Evolutionary conservation across 805 yeast genomes (phyloP).

Genomic region (Ogataea ramenticola): DNA sequence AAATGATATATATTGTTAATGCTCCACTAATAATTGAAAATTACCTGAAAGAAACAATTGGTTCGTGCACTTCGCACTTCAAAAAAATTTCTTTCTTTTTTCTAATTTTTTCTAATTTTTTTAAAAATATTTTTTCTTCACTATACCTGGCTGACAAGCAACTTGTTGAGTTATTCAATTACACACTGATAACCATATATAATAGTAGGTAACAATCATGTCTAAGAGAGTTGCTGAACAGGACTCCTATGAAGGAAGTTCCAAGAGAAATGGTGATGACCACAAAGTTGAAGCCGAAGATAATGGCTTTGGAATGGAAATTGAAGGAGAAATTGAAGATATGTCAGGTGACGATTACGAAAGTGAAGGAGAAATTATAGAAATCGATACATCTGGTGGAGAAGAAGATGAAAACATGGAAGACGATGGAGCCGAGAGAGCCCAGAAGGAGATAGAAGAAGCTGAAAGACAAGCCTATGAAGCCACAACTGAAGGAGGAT

Average conservation of each 20-base stretch:
- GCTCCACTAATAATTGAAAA: too few species aligned
- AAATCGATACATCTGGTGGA: constrained; percentile 56
- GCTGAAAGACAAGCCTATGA: constrained; percentile 31
- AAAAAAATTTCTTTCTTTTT: neutral
- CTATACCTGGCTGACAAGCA: too few species aligned
- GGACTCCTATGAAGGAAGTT: constrained; percentile 5
- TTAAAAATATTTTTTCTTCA: too few species aligned
- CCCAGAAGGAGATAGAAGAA: constrained; percentile 21
- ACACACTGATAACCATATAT: too few species aligned
- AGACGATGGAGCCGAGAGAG: constrained; percentile 9
- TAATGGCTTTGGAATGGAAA: constrained; percentile 55
- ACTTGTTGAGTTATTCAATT: too few species aligned
- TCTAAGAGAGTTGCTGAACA: constrained; percentile 28
- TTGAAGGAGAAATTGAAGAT: constrained; percentile 66
- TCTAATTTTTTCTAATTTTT: too few species aligned
- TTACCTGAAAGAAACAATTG: too few species aligned
- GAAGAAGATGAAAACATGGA: constrained; percentile 29
- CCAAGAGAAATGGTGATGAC: constrained; percentile 14
- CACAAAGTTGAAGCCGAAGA: constrained; percentile 14
- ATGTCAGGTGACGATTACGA: constrained; percentile 88
- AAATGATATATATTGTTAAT: too few species aligned
- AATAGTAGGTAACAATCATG: constrained; percentile 11
- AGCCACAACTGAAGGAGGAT: constrained; percentile 25
- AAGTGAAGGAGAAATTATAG: constrained; percentile 84
- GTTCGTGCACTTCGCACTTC: too few species aligned